Evolutionary conservation across 805 yeast species (phyloP).

Genomic region (Hanseniaspora pseudoguilliermondii): DNA sequence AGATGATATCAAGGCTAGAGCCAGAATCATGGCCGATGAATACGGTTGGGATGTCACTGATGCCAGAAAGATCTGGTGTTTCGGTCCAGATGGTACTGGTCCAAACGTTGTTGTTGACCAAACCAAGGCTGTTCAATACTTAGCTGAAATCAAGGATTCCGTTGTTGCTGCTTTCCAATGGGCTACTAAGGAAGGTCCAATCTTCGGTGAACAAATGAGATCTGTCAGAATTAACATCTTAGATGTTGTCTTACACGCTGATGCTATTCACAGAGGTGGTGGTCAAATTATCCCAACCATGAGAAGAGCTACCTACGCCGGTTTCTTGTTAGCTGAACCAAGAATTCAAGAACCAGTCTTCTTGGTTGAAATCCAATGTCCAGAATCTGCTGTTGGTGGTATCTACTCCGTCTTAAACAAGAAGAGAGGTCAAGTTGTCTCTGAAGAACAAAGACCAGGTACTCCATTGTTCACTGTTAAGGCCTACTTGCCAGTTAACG

Average conservation of each 20-base stretch:
- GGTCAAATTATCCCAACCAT: constrained; percentile 99
- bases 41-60: constrained; percentile 99
- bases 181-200: constrained; percentile 99
- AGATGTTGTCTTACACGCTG: constrained; percentile 99
- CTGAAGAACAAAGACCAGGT: constrained; percentile 99
- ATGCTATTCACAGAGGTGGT: constrained; percentile 99
- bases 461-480: constrained; percentile 98
- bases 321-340: constrained; percentile 96
- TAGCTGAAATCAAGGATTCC: constrained; percentile 97
- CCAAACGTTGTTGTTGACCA: constrained; percentile 98
- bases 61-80: constrained; percentile 99
- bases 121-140: constrained; percentile 99
- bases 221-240: constrained; percentile 93
- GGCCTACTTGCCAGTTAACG: constrained; percentile 99
- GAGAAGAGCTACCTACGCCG: constrained; percentile 99
- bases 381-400: constrained; percentile 99
- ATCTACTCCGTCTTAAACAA: constrained; percentile 98
- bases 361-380: constrained; percentile 99
- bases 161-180: constrained; percentile 99
- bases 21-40: constrained; percentile 96
- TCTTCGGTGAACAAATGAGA: constrained; percentile 92
- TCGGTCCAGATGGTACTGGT: constrained; percentile 99
- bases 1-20: constrained; percentile 98
- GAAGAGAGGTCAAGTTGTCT: constrained; percentile 98
- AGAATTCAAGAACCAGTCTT: constrained; percentile 98